Evolutionary conservation across 2,329 filamentous ascomycete genomes (phyloP), one percentile per base, ranked within the genome.

Genomic region (Colletotrichum tropicale): DNA sequence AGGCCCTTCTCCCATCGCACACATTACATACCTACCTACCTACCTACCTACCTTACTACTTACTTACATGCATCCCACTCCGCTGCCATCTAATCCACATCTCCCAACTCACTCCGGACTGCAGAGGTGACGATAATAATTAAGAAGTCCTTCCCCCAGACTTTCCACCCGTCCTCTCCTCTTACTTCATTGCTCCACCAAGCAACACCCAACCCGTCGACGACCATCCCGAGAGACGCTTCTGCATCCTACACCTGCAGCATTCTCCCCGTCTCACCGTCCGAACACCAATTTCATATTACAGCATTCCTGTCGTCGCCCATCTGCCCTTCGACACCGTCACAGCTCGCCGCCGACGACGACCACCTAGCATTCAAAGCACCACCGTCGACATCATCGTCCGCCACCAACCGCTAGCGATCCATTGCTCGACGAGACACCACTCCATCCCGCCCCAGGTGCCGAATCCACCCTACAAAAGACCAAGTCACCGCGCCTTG

Each of bases 101-200:
- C 70, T 58, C 58, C n/a, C 58, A 67, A 34, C 38, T 71, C 48
- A 55, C 71, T 70, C 60, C 65, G 18, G 38, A 55, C 64, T 52
- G 43, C 48, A 64, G 64, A 76, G 73, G 65, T 69, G 74, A 77
- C 75, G 75, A 77, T 77, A 77, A 77, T 77, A 75, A 77, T 76
- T 74, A 77, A 69, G 62, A 60, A 70, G 56, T 70, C 65, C 68
- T 77, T 56, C 76, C 76, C 75, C 76, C 76, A 77, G 74, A 77
- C 74, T 71, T 76, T 67, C 76, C 75, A 76, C 76, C 75, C 64
- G 52, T 66, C 43, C 68, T 28, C 71, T 72, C 67, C 58, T 75
- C 70, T 66, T 68, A 77, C 74, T 77, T 71, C 70, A 75, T 74
- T 74, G 75, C 74, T 77, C 74, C 76, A 77, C 76, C 66, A 65